Percentiles rank a stretch among this genome's conserved stretches.
Evolutionary conservation across 2,329 filamentous ascomycete species (phyloP).

Genomic region (Sporothrix brasiliensis): DNA sequence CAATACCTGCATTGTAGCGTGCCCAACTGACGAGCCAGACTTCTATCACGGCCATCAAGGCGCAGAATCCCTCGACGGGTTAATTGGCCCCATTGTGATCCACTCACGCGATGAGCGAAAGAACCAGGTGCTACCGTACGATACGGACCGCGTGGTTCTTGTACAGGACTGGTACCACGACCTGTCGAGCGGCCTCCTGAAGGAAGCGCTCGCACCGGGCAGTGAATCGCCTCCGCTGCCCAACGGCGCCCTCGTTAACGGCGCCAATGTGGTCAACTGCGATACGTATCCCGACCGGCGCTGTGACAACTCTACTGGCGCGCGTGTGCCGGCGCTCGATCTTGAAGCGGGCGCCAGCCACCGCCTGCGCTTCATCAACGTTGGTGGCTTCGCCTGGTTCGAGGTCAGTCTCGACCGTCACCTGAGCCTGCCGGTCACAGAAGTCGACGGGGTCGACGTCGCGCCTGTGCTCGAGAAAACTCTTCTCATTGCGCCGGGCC

Average conservation of each 20-base stretch:
- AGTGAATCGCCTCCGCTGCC: conserved; percentile 65
- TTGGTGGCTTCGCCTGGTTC: conserved; percentile 71
- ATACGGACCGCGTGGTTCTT: conserved; percentile 66
- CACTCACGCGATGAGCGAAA: conserved; percentile 58
- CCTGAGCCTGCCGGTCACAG: conserved; percentile 56
- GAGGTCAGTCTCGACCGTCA: conserved; percentile 73
- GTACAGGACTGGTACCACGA: conserved; percentile 73
- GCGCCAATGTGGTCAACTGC: conserved; percentile 52
- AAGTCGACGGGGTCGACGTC: conserved; percentile 70
- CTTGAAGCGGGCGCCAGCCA: conserved; percentile 61
- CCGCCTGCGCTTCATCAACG: conserved; percentile 68
- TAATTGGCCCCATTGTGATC: conserved; percentile 62
- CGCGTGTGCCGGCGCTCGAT: conserved; percentile 48
- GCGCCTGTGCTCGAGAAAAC: conserved; percentile 61
- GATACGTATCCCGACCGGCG: conserved; percentile 44
- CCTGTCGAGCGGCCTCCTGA: conserved; percentile 54
- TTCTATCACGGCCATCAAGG: conserved; percentile 76
- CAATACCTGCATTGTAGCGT: too few relatives aligned
- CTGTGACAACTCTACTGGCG: conserved; percentile 49
- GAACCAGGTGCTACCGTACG: conserved; percentile 56
- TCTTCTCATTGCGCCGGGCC: conserved; percentile 68
- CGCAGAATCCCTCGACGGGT: conserved; percentile 70
- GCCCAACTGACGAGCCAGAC: conserved; percentile 46
- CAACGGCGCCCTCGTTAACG: conserved; percentile 70
- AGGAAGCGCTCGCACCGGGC: conserved; percentile 57